Evolutionary conservation across 768 basidiomycete species (phyloP), one percentile per base, ranked within the genome.

Genomic region (Tulasnella sp.): DNA sequence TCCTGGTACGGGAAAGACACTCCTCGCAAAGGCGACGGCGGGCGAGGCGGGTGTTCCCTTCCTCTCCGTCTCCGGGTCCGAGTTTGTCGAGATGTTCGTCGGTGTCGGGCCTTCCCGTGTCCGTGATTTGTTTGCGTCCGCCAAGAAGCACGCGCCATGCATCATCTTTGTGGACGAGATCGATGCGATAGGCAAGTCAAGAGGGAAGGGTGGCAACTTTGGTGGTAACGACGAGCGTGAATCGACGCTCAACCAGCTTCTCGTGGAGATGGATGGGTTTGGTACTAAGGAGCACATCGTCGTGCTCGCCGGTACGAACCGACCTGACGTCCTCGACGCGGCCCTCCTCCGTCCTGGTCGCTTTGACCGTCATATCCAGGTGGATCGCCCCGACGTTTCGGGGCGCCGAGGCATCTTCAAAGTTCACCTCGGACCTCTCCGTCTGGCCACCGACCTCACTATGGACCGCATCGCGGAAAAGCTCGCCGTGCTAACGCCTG

Each of bases 41-140:
- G 96, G 96, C 49, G 96, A 99, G 71, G 94, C 96, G 4, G 86
- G 82, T 41, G 94, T 98, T 4, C 94, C 96, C 39, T 99, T 99
- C 84, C 79, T 97, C 58, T 94, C 91, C 21, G 96, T 98, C 39
- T 97, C 94, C 45, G 96, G 96, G 49, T 98, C 94, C 40, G 96
- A 99, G 68, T 98, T 99, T 67, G 92, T 99, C 60, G 96, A 99
- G 72, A 97, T 98, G 93, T 99, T 98, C 67, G 96, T 99, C 63
- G 96, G 96, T 70, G 96, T 98, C 50, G 96, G 96, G 58, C 92
- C 96, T 2, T 93, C 91, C 3, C 82, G 96, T 61, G 96, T 99
- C 9, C 83, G 96, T 46, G 96, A 99, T 71, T 81, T 99, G 40
- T 99, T 99, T 69, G 86, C 92, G 32, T 92, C 86, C 3, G 96